These are phyloP conservation scores for Spizellomyces sp. DNA, from an alignment of 192 early-diverging fungal genomes.

Conservation along the genomic window DNA sequence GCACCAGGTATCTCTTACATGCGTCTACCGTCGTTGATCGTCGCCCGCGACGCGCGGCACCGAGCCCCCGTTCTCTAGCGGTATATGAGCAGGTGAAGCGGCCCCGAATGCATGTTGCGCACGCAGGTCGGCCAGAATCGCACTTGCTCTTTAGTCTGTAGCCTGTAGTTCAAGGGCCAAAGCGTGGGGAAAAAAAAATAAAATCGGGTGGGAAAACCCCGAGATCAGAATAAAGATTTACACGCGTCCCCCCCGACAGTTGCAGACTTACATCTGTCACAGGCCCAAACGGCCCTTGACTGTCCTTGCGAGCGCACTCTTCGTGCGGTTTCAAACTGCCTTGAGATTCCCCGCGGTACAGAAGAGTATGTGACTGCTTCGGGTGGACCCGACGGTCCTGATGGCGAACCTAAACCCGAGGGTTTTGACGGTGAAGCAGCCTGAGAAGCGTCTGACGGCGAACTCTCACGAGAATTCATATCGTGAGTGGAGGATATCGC, in stretches of 20 bases:
- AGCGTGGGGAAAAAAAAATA: too few relatives aligned
- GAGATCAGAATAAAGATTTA: not conserved
- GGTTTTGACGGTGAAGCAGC: too few relatives aligned
- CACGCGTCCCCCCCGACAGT: not conserved
- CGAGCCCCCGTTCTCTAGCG: constrained; percentile 21
- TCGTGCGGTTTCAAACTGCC: constrained; percentile 20
- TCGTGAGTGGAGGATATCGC: too few relatives aligned
- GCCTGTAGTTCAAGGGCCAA: not conserved
- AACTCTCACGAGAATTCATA: too few relatives aligned
- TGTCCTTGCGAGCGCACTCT: not conserved
- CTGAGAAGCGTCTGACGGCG: too few relatives aligned
- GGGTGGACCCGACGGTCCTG: too few relatives aligned
- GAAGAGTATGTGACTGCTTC: too few relatives aligned
- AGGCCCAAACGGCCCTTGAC: constrained; percentile 31
- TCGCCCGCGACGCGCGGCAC: constrained; percentile 7
- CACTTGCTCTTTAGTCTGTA: constrained; percentile 33
- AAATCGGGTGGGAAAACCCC: too few relatives aligned
- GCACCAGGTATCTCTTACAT: not conserved
- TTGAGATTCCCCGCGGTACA: not conserved
- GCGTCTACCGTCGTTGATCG: constrained; percentile 12
- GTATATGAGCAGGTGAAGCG: constrained; percentile 20
- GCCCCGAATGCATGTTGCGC: constrained; percentile 16
- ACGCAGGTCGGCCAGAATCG: constrained; percentile 24
- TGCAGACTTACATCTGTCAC: constrained; percentile 27
- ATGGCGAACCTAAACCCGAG: too few relatives aligned